Conservation (phyloP, 192 early-diverging fungal species). For the Backusella australiensis region DNA sequence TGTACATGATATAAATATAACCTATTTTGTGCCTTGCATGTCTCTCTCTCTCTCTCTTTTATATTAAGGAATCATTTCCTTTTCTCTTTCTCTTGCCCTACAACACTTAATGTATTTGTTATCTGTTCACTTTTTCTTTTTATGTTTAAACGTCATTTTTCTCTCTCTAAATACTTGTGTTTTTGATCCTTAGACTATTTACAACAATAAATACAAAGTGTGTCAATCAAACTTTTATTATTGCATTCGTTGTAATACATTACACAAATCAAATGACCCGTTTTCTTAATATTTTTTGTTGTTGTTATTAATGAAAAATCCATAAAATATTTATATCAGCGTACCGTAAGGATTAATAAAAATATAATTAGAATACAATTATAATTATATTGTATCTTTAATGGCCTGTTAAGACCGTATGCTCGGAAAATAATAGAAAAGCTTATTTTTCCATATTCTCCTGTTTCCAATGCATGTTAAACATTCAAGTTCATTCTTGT, state of each 20-base stretch:
- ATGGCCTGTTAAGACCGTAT: not conserved
- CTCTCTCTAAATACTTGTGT: not conserved
- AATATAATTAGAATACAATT: no score
- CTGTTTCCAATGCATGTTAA: not conserved
- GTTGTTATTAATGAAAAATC: not conserved
- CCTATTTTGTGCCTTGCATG: not conserved
- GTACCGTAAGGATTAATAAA: not conserved
- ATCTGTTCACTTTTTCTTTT: not conserved
- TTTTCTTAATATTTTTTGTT: not conserved
- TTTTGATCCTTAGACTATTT: not conserved
- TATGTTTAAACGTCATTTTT: not conserved
- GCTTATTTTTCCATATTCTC: not conserved
- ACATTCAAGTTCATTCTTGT: not conserved
- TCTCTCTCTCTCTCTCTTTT: not conserved
- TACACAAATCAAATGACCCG: not conserved
- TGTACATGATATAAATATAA: constrained; percentile 1
- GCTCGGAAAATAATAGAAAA: not conserved
- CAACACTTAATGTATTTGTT: not conserved
- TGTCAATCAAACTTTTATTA: not conserved
- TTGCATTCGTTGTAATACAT: not conserved
- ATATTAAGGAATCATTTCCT: not conserved
- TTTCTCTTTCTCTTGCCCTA: not conserved
- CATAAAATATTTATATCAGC: not conserved
- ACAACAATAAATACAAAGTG: not conserved
- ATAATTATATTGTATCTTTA: not conserved